A percentile compares a stretch with the other conserved stretches of the same genome.
Conservation (phyloP, 345 rosid genomes). For the Lepidium sativum region DNA sequence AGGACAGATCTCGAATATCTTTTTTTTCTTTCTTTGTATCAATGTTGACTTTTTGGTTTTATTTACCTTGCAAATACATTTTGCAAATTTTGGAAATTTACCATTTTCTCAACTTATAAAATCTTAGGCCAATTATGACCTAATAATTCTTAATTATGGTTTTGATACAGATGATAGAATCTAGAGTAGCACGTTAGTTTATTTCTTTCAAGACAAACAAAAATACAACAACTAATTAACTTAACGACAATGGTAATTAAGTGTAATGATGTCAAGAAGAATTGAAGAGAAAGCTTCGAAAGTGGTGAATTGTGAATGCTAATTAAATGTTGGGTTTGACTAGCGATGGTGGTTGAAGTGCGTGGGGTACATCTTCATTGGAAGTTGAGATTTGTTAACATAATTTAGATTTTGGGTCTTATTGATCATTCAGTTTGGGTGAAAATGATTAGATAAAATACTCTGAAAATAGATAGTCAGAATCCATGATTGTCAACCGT, state of each 20-base stretch:
- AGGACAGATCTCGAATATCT: slow-evolving; percentile 25
- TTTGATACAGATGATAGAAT: too few relatives aligned
- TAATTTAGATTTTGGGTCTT: too few relatives aligned
- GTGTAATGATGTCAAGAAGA: slow-evolving; percentile 13
- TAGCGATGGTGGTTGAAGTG: slow-evolving; percentile 22
- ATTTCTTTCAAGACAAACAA: too few relatives aligned
- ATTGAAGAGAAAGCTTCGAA: neutral
- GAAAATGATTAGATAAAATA: too few relatives aligned
- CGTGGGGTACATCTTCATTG: slow-evolving; percentile 15
- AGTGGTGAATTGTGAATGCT: slow-evolving; percentile 1
- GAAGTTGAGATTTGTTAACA: neutral
- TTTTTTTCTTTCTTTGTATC: neutral
- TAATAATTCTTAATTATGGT: too few relatives aligned
- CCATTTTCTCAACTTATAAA: too few relatives aligned
- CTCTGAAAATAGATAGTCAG: too few relatives aligned
- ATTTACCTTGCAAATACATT: neutral
- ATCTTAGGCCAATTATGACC: too few relatives aligned
- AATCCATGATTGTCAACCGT: too few relatives aligned
- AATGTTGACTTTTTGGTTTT: slow-evolving; percentile 23
- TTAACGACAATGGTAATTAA: neutral
- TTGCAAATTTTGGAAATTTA: neutral
- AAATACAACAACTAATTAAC: too few relatives aligned
- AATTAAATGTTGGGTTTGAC: slow-evolving; percentile 31
- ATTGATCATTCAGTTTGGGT: too few relatives aligned
- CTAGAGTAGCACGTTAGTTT: too few relatives aligned